Conservation (phyloP, 2,329 filamentous ascomycete genomes). For the Botrytis tulipae region DNA sequence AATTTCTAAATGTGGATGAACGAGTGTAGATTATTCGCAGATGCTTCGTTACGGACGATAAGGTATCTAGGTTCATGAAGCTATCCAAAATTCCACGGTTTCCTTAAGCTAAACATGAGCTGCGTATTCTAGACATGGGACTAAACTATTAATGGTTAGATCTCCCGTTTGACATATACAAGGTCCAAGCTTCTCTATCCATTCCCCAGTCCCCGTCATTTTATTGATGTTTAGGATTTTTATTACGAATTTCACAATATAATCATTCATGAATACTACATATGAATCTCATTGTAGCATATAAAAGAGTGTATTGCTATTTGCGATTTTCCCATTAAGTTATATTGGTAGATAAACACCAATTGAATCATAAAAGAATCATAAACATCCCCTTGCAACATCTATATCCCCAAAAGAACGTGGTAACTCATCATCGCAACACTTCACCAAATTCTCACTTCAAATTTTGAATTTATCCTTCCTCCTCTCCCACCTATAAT, state of each 20-base stretch:
- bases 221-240: not conserved
- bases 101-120: slow-evolving; percentile 23
- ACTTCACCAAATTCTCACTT: not conserved
- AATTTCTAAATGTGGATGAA: not conserved
- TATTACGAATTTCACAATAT: not conserved
- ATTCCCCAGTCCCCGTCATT: not conserved
- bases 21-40: not conserved
- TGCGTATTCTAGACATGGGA: not conserved
- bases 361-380: slow-evolving; percentile 5
- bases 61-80: slow-evolving; percentile 4
- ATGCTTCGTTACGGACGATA: not conserved
- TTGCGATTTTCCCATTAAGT: not conserved
- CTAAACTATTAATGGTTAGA: slow-evolving; percentile 5
- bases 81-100: slow-evolving; percentile 31
- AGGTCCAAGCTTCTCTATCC: not conserved
- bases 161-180: not conserved
- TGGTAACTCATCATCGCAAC: not conserved
- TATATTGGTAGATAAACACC: not conserved
- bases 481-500: not conserved
- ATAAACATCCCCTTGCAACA: not conserved
- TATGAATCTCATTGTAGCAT: not conserved
- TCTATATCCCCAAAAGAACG: not conserved
- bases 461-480: not conserved
- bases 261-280: not conserved
- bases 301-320: slow-evolving; percentile 2